Conservation (phyloP, 148 eudicot species). For the Rhododendron vialii region DNA sequence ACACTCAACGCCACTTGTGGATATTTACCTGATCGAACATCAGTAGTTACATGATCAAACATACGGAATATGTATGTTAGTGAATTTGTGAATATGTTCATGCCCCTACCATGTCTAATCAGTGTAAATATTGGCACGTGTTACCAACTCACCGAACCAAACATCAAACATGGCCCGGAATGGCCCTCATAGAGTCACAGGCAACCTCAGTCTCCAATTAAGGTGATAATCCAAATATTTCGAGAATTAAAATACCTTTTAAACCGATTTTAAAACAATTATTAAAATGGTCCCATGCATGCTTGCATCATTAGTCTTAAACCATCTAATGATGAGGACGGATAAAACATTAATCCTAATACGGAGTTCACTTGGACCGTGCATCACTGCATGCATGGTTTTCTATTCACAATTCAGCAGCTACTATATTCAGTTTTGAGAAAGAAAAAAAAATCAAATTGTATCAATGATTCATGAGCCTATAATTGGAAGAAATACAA, state of each 20-base stretch:
- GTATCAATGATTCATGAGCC: background rate
- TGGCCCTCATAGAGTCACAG: background rate
- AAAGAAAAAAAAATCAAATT: background rate
- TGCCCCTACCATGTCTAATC: background rate
- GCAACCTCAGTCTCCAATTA: background rate
- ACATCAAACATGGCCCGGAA: background rate
- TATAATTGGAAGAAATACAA: background rate
- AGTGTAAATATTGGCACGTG: background rate
- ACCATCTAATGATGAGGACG: background rate
- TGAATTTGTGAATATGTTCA: background rate
- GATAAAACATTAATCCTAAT: background rate
- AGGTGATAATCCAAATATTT: background rate
- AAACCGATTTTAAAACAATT: background rate
- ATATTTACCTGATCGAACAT: background rate
- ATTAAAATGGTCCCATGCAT: background rate
- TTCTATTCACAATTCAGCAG: background rate
- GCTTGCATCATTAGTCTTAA: background rate
- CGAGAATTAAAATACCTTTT: background rate
- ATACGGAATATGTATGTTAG: too few relatives aligned
- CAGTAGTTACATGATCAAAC: background rate
- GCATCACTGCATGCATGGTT: slow-evolving; percentile 2
- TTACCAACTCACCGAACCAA: background rate
- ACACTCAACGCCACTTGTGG: background rate
- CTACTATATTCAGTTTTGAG: background rate
- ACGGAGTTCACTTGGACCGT: background rate